Evolutionary conservation across 257 asterid species (phyloP).

Genomic region (Nicotiana tabacum): DNA sequence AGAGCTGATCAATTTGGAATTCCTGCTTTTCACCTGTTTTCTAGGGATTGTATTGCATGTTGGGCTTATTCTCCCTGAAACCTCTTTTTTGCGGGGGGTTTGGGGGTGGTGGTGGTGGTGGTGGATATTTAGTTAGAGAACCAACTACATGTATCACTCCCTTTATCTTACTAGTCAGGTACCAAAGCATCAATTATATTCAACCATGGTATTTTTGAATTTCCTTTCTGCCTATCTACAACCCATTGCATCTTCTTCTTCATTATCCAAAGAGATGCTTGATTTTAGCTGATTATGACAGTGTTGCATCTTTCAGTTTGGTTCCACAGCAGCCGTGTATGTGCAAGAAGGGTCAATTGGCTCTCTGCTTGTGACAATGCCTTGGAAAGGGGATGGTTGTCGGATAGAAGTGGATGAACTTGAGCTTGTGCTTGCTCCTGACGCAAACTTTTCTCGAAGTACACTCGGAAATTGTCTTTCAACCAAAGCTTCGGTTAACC

Average conservation of each 20-base stretch:
- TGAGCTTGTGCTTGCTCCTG: conserved; percentile 80
- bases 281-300: conserved; percentile 8
- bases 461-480: conserved; percentile 35
- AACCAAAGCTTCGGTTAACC: conserved; percentile 23
- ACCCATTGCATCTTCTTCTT: background rate
- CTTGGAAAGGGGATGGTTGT: conserved; percentile 92
- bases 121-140: background rate
- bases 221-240: background rate
- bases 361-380: conserved; percentile 70
- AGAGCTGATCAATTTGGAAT: background rate
- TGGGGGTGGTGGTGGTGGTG: background rate
- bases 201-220: background rate
- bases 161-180: background rate
- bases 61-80: background rate
- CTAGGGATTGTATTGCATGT: background rate
- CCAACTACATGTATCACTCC: background rate
- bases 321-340: conserved; percentile 40
- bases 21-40: background rate
- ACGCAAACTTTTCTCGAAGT: conserved; percentile 29
- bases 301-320: conserved; percentile 52
- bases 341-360: conserved; percentile 96
- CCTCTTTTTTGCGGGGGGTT: background rate
- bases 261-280: background rate
- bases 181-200: background rate
- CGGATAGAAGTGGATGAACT: conserved; percentile 80